phyloP scores from a whole-genome alignment of 1,284 basidiomycete species.

The Mycena citricolor region DNA sequence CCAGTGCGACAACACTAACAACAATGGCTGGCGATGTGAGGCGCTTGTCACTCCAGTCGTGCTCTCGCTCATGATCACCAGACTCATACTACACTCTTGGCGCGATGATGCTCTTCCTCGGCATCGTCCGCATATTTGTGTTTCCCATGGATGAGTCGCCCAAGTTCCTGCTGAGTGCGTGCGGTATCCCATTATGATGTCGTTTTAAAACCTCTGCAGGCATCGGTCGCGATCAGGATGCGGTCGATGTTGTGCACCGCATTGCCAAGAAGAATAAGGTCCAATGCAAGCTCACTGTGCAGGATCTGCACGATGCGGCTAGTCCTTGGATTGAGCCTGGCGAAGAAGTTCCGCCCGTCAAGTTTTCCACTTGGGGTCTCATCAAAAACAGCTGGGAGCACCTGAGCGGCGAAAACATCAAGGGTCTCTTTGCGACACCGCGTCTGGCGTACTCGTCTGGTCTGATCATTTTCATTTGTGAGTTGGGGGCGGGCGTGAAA shows the following conservation, averaged over 20 bases:
- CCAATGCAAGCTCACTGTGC: constrained; percentile 44
- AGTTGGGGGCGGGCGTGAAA: constrained; percentile 31
- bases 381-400: constrained; percentile 18
- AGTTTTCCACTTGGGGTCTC: constrained; percentile 16
- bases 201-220: neutral
- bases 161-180: constrained; percentile 22
- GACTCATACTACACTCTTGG: constrained; percentile 50
- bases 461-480: constrained; percentile 57
- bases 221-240: constrained; percentile 68
- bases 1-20: constrained; percentile 19
- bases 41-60: neutral
- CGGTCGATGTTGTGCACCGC: constrained; percentile 66
- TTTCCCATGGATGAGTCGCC: constrained; percentile 76
- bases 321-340: constrained; percentile 15
- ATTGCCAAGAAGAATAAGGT: constrained; percentile 70
- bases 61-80: neutral
- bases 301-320: constrained; percentile 39
- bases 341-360: neutral
- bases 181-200: too few species aligned
- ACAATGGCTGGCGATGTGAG: constrained; percentile 21
- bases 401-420: constrained; percentile 34
- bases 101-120: constrained; percentile 62
- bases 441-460: constrained; percentile 61
- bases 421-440: constrained; percentile 57
- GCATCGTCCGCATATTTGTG: constrained; percentile 66